Evolutionary conservation across 1,284 basidiomycete genomes (phyloP).

Genomic region (Ganoderma multipileum): DNA sequence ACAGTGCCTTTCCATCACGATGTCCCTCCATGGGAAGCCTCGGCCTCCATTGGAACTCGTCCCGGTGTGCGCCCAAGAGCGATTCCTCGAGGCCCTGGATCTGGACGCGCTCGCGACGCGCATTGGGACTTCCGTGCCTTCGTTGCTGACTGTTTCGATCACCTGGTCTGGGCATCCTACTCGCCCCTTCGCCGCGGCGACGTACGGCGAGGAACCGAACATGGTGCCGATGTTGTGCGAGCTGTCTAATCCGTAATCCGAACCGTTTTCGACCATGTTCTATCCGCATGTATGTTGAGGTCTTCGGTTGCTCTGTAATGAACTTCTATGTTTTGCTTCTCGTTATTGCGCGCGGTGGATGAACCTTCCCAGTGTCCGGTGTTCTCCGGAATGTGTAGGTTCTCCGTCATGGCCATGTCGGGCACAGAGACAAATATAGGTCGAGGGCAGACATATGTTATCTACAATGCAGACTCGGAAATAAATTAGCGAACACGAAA

Average conservation of each 20-base stretch:
- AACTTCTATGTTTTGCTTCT: not conserved
- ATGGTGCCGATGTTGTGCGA: not conserved
- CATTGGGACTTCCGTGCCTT: not conserved
- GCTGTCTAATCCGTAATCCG: not conserved
- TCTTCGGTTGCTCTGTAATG: not conserved
- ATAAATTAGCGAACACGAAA: too few relatives aligned
- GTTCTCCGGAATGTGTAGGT: too few relatives aligned
- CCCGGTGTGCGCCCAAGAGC: not conserved
- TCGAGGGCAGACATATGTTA: too few relatives aligned
- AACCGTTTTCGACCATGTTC: not conserved
- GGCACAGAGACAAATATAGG: too few relatives aligned
- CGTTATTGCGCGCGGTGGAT: too few relatives aligned
- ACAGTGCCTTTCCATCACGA: not conserved
- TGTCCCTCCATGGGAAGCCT: not conserved
- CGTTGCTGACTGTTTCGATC: not conserved
- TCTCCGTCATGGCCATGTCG: too few relatives aligned
- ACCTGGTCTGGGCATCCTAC: not conserved
- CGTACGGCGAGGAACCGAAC: not conserved
- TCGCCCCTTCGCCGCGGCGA: not conserved
- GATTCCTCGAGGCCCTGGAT: not conserved
- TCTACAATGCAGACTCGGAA: too few relatives aligned
- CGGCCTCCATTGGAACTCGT: not conserved
- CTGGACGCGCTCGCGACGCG: not conserved
- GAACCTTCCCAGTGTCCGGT: too few relatives aligned
- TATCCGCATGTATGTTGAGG: not conserved